Evolutionary conservation across 2,329 filamentous ascomycete species (phyloP), one percentile per base, ranked within the genome.

Genomic region (Arachnopeziza araneosa): DNA sequence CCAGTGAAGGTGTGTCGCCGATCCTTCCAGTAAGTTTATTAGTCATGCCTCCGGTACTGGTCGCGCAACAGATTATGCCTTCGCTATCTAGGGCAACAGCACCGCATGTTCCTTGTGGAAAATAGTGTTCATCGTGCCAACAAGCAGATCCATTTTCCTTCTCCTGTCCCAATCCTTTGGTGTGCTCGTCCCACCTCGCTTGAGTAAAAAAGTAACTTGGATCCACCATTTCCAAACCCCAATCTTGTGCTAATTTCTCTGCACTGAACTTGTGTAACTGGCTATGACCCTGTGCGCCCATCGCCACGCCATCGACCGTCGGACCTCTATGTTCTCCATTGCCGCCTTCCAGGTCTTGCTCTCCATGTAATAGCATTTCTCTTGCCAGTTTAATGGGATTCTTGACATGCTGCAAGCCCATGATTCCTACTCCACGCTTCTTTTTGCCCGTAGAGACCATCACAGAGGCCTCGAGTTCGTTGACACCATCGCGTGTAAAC

Each of bases 1-100:
- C 92, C 0, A 92, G 77, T 0, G 88, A 88, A 0, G 92, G 91
- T 12, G 92, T 96, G 71, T 96, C 92, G 0, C 92, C 92, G 64
- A 96, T 87, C 22, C 92, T 80, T 0, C 91, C 92, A 0, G 90
- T 89, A 58, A 93, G 76, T 77, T 96, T 96, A 72, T 96, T 96
- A 23, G 92, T 96, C 73, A 96, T 72, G 0, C 92, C 92, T 5
- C 92, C 92, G 0, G 84, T 87, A 68, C 81, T 85, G 2, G 84
- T 87, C 0, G 83, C 84, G n/a, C 73, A 78, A 66, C 89, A 92
- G 2, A 96, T 74, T 2, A 88, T 84, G 0, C 91, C 91, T 50
- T 86, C 82, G n/a, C 77, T 78, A 72, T 96, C 92, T 8, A 96
- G 76, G 24, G 89, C 91, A 0, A 96, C 90, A 8, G 89, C 90